Evolutionary conservation across 805 yeast species (phyloP), one percentile per base, ranked within the genome.

Genomic region (Starmerella tilneyi): DNA sequence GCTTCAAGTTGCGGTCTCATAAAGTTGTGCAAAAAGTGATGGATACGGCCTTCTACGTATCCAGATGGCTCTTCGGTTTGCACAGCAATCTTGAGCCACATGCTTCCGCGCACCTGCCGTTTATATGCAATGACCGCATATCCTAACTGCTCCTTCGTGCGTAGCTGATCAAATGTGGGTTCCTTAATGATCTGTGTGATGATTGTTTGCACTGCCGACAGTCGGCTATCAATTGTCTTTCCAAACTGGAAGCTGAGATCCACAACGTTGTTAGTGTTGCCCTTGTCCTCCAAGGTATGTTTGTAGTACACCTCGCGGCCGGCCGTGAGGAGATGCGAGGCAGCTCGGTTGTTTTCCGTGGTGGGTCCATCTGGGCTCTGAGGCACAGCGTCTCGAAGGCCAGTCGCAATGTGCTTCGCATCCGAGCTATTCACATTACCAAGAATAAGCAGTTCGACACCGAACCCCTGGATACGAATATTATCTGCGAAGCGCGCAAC

Each of bases 81-180:
- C 41, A 88, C 72, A 53, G 88, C 66, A 12, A 92, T 56, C 92
- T 71, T 53, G 78, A 73, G 12, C 89, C 88, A 59, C 75, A 71
- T 5, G 81, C 52, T 74, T 19, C 92, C 79, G 58, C 94, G 74
- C 3, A 84, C 74, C 49, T 71, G 71, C 49, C 81, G 68, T 21
- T 73, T 66, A 0, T 94, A 83, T 35, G 92, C 78, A 59, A 84
- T 85, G 0, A 89, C 98, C 51, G 89, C 86, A 58, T 89, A 89
- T 2, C 98, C 98, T 26, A 89, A 71, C 63, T 92, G 97, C 65
- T 89, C 97, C 56, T 84, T 81, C 6, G 98, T 89, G 63, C 98
- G 75, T 47, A 89, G 71, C 51, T 82, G 82, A 58, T 84, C 80
- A 64, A 89, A 92, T 47, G 89, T 82, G 4, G 96, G 96, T 60